Evolutionary conservation across 306 rosid species (phyloP).

Genomic region (Castanea sativa): DNA sequence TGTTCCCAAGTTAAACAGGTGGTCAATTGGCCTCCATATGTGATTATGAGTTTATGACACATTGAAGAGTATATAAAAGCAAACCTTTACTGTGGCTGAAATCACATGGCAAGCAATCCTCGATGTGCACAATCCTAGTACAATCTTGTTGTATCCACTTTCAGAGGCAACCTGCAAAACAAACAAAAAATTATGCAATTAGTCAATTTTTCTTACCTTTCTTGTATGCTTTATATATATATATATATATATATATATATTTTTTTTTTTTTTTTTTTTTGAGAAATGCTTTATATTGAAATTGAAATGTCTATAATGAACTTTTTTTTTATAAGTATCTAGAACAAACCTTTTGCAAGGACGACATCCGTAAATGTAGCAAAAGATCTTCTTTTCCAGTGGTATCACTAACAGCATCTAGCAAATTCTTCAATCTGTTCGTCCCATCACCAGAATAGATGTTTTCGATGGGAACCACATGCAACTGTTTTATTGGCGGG

Average conservation of each 20-base stretch:
- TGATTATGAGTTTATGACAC: not conserved
- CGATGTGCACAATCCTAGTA: slow-evolving; percentile 78
- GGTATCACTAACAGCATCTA: slow-evolving; percentile 53
- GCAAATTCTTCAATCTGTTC: slow-evolving; percentile 42
- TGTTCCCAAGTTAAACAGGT: not conserved
- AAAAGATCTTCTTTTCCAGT: slow-evolving; percentile 88
- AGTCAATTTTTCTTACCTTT: not conserved
- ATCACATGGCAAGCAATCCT: slow-evolving; percentile 85
- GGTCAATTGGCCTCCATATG: not conserved
- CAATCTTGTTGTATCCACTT: slow-evolving; percentile 77
- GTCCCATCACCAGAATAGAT: slow-evolving; percentile 48
- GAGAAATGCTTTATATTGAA: too few species aligned
- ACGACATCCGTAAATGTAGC: slow-evolving; percentile 64
- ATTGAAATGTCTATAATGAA: too few species aligned
- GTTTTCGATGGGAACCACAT: slow-evolving; percentile 64
- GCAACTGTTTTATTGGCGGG: slow-evolving; percentile 64
- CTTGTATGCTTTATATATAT: not conserved
- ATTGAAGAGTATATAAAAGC: not conserved
- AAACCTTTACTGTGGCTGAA: slow-evolving; percentile 85
- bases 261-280: too few species aligned
- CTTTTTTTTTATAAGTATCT: not conserved
- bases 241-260: too few species aligned
- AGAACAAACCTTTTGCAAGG: slow-evolving; percentile 74
- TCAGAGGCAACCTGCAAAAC: slow-evolving; percentile 53
- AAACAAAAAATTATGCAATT: not conserved